phyloP scores from a whole-genome alignment of 139 green algal genomes.

The Yamagishiella unicocca region DNA sequence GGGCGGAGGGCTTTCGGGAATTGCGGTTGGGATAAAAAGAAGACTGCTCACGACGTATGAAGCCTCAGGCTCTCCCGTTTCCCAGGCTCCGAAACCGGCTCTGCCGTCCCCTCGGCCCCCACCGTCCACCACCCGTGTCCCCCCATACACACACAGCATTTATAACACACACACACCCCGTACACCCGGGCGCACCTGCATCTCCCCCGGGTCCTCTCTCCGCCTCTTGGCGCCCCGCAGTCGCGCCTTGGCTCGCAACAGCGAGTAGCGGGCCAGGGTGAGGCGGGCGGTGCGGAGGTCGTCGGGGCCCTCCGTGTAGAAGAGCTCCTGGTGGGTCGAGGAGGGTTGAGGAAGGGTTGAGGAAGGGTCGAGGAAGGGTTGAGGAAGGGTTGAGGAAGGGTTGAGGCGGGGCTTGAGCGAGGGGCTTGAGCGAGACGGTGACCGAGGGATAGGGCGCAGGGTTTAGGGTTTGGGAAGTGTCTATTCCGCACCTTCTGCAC shows the following conservation, averaged over 20 bases:
- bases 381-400: background rate
- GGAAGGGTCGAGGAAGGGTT: background rate
- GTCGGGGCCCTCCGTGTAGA: conserved; percentile 93
- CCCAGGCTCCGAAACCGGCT: too few species aligned
- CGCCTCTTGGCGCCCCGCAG: conserved; percentile 71
- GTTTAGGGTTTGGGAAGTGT: too few species aligned
- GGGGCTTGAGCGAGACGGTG: too few species aligned
- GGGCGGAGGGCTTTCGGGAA: background rate
- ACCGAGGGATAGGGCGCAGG: too few species aligned
- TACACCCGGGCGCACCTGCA: conserved; percentile 55
- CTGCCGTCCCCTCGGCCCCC: background rate
- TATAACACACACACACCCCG: too few species aligned
- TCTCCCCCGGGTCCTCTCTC: conserved; percentile 62
- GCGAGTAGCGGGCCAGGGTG: conserved; percentile 83
- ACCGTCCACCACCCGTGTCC: background rate
- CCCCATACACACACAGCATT: too few species aligned
- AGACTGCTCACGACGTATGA: too few species aligned
- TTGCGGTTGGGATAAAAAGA: background rate
- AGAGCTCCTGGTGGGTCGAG: conserved; percentile 75
- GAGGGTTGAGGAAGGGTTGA: background rate
- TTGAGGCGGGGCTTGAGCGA: too few species aligned
- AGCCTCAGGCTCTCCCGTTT: too few species aligned
- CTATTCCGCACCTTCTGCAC: conserved; percentile 31
- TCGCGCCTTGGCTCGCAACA: conserved; percentile 75
- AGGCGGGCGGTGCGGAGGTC: conserved; percentile 73